Percentiles rank a stretch among this genome's conserved stretches.
These are phyloP conservation scores for Gossypium trilobum DNA, from an alignment of 441 rosid genomes.

Conservation along the genomic window DNA sequence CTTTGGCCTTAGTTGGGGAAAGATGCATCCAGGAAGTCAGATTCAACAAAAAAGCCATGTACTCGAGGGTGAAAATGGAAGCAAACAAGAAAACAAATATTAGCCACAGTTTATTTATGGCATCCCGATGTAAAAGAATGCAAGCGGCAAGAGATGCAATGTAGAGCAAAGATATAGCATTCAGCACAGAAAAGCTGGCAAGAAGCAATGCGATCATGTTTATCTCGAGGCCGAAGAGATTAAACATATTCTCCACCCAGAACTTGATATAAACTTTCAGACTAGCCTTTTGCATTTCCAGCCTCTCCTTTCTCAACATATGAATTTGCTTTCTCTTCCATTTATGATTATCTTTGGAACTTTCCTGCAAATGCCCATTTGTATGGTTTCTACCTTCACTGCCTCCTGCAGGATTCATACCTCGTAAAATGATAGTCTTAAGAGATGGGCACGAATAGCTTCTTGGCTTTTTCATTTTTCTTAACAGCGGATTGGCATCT, in stretches of 20 bases:
- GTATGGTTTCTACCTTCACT: constrained; percentile 16
- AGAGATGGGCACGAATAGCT: constrained; percentile 30
- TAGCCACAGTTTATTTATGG: constrained; percentile 28
- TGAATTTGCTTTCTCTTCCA: constrained; percentile 29
- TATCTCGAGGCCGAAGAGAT: constrained; percentile 35
- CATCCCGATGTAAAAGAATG: constrained; percentile 21
- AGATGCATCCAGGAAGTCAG: constrained; percentile 12
- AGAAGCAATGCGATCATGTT: constrained; percentile 34
- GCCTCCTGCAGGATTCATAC: constrained; percentile 14
- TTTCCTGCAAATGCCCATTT: constrained; percentile 16
- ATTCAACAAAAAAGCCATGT: constrained; percentile 27
- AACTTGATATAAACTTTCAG: constrained; percentile 29
- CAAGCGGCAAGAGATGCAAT: constrained; percentile 33
- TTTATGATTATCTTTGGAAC: constrained; percentile 29
- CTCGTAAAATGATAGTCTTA: constrained; percentile 12
- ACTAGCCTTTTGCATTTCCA: constrained; percentile 30
- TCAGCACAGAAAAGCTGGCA: constrained; percentile 31
- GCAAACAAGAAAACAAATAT: constrained; percentile 28
- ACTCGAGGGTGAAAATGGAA: constrained; percentile 28
- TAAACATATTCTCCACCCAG: constrained; percentile 33
- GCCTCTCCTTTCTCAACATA: constrained; percentile 30
- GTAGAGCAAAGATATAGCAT: constrained; percentile 32
- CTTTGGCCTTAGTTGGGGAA: constrained; percentile 13
- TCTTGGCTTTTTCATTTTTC: constrained; percentile 1
- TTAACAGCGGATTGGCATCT: constrained; percentile 9